Conservation (phyloP, 768 basidiomycete species). For the Crepidotus variabilis region DNA sequence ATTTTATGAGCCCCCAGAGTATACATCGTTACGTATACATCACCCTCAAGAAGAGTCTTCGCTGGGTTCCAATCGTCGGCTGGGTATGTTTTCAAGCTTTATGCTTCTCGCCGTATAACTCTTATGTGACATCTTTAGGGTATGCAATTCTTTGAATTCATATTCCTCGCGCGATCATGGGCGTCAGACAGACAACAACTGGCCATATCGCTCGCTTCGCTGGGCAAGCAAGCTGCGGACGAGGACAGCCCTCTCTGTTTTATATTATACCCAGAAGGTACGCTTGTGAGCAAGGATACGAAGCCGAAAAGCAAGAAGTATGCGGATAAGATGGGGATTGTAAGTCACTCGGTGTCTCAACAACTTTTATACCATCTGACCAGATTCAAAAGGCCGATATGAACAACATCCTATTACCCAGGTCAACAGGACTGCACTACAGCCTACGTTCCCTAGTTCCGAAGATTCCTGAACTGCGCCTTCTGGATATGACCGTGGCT, state of each 20-base stretch:
- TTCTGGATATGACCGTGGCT: slow-evolving; percentile 89
- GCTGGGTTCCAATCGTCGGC: slow-evolving; percentile 80
- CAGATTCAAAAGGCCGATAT: slow-evolving; percentile 63
- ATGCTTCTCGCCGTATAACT: background rate
- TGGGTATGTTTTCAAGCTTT: slow-evolving; percentile 53
- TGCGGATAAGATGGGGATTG: slow-evolving; percentile 85
- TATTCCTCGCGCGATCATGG: slow-evolving; percentile 92
- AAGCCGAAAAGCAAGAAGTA: slow-evolving; percentile 82
- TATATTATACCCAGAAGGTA: slow-evolving; percentile 94
- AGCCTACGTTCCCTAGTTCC: slow-evolving; percentile 78
- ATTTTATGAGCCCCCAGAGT: slow-evolving; percentile 58
- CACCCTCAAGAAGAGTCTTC: slow-evolving; percentile 87
- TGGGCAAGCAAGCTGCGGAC: slow-evolving; percentile 67
- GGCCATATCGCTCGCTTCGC: slow-evolving; percentile 56
- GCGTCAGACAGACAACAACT: slow-evolving; percentile 74
- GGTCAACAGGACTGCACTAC: slow-evolving; percentile 88
- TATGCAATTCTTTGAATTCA: slow-evolving; percentile 94
- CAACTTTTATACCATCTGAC: background rate
- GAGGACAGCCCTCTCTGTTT: slow-evolving; percentile 73
- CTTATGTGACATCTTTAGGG: slow-evolving; percentile 40
- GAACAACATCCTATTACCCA: slow-evolving; percentile 78
- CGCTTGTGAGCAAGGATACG: slow-evolving; percentile 85
- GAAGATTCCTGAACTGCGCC: slow-evolving; percentile 67
- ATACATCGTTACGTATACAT: slow-evolving; percentile 79
- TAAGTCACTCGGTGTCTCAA: slow-evolving; percentile 38